phyloP scores from a whole-genome alignment of 306 rosid species.

The Begonia peltatifolia region DNA sequence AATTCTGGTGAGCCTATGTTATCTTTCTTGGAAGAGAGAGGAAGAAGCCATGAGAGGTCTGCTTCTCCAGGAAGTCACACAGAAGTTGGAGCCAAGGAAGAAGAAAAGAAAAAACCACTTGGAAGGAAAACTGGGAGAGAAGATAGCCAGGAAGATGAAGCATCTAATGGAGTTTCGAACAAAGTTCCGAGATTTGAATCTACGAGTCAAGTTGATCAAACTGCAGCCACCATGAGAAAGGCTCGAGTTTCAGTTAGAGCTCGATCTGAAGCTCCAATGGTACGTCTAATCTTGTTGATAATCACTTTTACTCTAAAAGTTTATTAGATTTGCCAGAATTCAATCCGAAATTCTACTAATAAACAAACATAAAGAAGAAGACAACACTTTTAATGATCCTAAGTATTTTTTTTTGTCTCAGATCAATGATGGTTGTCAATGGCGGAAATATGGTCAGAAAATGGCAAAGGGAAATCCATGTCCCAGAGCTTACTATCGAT shows the following conservation, averaged over 20 bases:
- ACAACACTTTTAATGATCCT: too few species aligned
- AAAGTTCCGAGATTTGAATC: conserved; percentile 35
- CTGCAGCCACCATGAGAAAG: conserved; percentile 54
- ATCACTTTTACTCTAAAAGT: too few species aligned
- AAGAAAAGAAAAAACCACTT: too few species aligned
- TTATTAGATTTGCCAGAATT: too few species aligned
- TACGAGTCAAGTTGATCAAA: conserved; percentile 34
- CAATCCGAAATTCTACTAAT: too few species aligned
- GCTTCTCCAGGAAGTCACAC: neutral
- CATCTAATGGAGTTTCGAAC: conserved; percentile 13
- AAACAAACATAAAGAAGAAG: too few species aligned
- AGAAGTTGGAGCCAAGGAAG: conserved; percentile 3
- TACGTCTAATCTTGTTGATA: conserved; percentile 3
- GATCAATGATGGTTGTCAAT: conserved; percentile 80
- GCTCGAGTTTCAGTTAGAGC: conserved; percentile 66
- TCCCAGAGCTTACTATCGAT: conserved; percentile 73
- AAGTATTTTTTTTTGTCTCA: conserved; percentile 4
- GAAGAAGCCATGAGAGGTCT: neutral
- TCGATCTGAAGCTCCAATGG: conserved; percentile 53
- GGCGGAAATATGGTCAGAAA: conserved; percentile 88
- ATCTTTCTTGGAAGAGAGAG: neutral
- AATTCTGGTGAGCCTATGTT: neutral
- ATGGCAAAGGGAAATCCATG: conserved; percentile 73
- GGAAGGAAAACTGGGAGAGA: too few species aligned
- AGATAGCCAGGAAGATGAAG: conserved; percentile 2